A percentile compares a stretch with the other conserved stretches of the same genome.
These are phyloP conservation scores for Sarcodon aspratus DNA, from an alignment of 768 basidiomycete species.

Conservation along the genomic window DNA sequence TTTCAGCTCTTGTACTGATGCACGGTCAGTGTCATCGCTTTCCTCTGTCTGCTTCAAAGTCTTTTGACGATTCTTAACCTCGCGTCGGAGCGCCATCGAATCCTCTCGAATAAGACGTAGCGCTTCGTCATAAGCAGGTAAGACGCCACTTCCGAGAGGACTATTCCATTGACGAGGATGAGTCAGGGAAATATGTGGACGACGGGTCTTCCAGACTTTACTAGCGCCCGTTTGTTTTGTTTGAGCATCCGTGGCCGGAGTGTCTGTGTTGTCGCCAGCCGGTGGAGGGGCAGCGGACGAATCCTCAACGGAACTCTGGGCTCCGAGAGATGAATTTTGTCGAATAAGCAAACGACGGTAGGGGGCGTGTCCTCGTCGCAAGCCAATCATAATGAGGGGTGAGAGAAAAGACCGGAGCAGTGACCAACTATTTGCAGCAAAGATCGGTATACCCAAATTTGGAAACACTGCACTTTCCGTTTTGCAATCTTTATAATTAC, in stretches of 20 bases:
- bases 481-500: neutral
- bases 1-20: conserved; percentile 30
- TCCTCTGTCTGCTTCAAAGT: conserved; percentile 12
- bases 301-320: neutral
- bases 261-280: conserved; percentile 17
- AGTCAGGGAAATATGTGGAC: conserved; percentile 40
- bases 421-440: no score
- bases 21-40: conserved; percentile 20
- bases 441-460: no score
- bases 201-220: conserved; percentile 16
- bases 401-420: neutral
- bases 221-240: neutral
- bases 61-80: conserved; percentile 27
- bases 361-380: neutral
- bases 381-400: neutral
- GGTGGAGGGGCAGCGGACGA: neutral
- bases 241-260: neutral
- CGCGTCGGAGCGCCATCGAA: conserved; percentile 33
- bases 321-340: neutral
- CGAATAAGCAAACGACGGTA: neutral
- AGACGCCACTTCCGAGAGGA: conserved; percentile 46
- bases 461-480: no score
- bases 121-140: conserved; percentile 82
- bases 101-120: conserved; percentile 59
- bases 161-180: conserved; percentile 52